Evolutionary conservation across 495 filamentous ascomycete genomes (phyloP), one percentile per base, ranked within the genome.

Genomic region (Neurospora discreta): DNA sequence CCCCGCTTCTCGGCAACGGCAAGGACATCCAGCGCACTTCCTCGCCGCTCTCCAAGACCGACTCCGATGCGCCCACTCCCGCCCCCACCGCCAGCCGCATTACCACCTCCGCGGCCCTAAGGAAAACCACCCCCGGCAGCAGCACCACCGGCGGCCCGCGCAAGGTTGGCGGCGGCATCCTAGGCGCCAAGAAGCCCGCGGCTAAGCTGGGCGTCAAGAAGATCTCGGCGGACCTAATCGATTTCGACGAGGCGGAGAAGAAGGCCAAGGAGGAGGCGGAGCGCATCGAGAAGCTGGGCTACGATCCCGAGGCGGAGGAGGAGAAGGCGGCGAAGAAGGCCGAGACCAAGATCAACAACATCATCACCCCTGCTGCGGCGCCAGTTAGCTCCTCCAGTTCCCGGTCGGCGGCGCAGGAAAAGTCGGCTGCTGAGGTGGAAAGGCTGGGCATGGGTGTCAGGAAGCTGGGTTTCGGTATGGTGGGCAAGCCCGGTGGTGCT

Each of bases 261-360:
- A 97, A 97, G 82, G 95, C 95, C 40, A 96, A 93, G 81, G 95
- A 98, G 79, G 95, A 99, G 81, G 95, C 96, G 1, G 95, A 98
- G 81, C 90, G 95, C 73, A 95, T 97, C 76, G 93, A 91, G 84
- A 97, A 95, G 82, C 85, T 99, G n/a, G 95, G 95, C n/a, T 99
- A 99, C 77, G 93, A 98, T 75, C 92, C 93, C 7, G 91, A 98
- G 74, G 93, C 91, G 38, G 95, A 97, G 81, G 87, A 91, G 76
- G 87, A 86, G 76, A 84, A 85, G 72, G 70, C 88, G 16, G 16
- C 65, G 11, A 38, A 40, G 39, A 85, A 84, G 36, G 71, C 81
- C 18, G 72, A 79, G 8, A 71, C 75, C 20, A 71, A 77, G 39
- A 82, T 85, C 16, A 81, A 84, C 11, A 85, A 86, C 5, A 89